Conservation (phyloP, 2,329 filamentous ascomycete species). For the Diplodia intermedia region DNA sequence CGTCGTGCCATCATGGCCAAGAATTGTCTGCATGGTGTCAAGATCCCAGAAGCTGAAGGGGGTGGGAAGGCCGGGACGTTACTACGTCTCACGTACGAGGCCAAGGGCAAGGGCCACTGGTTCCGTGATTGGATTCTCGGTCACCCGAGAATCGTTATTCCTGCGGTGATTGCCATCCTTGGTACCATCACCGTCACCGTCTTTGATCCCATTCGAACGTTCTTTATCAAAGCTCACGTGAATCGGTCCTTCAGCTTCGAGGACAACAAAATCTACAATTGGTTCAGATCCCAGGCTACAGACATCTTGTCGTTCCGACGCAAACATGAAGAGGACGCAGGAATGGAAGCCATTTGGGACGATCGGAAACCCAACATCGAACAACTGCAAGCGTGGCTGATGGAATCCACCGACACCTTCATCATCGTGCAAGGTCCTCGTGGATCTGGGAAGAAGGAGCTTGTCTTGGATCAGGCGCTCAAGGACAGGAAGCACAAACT, state of each 20-base stretch:
- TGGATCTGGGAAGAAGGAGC: conserved; percentile 87
- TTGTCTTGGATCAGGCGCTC: conserved; percentile 84
- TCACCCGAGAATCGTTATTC: conserved; percentile 88
- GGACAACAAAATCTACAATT: conserved; percentile 76
- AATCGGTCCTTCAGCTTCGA: conserved; percentile 76
- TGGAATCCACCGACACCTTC: conserved; percentile 89
- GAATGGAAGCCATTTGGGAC: conserved; percentile 83
- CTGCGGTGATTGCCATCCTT: conserved; percentile 78
- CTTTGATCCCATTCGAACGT: conserved; percentile 93
- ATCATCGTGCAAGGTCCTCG: conserved; percentile 92
- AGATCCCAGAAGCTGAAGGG: conserved; percentile 70
- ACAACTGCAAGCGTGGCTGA: conserved; percentile 82
- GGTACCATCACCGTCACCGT: conserved; percentile 84
- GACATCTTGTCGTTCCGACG: conserved; percentile 68
- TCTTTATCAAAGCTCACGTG: conserved; percentile 89
- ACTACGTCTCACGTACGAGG: conserved; percentile 83
- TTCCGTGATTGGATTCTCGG: conserved; percentile 86
- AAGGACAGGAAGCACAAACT: conserved; percentile 78
- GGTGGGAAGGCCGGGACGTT: conserved; percentile 78
- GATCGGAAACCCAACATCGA: conserved; percentile 83
- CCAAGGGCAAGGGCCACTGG: conserved; percentile 76
- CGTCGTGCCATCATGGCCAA: conserved; percentile 85
- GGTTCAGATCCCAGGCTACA: conserved; percentile 77
- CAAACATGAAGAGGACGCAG: conserved; percentile 68
- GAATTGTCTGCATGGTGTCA: conserved; percentile 88